These are phyloP conservation scores for Pseudogymnoascus sp. DNA, from an alignment of 2,329 filamentous ascomycete species.

Conservation along the genomic window DNA sequence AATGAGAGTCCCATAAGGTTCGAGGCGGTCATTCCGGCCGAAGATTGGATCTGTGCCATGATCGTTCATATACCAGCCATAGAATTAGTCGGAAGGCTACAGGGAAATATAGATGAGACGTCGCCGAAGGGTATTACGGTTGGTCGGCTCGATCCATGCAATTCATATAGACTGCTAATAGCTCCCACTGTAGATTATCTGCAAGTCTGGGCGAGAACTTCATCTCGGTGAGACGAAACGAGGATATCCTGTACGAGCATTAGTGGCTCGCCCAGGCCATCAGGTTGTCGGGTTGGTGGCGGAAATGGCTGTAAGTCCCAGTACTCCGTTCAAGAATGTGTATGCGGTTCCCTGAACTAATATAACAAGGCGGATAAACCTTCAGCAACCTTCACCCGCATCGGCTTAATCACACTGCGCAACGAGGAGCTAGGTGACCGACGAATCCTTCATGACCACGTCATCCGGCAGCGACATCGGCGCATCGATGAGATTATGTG, in stretches of 20 bases:
- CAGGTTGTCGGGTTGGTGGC: conserved; percentile 3
- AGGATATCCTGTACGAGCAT: conserved; percentile 1
- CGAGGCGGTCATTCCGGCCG: background rate
- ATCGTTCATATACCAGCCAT: conserved; percentile 9
- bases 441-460: background rate
- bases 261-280: background rate
- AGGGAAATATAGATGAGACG: background rate
- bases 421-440: background rate
- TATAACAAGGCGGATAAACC: background rate
- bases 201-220: conserved; percentile 2
- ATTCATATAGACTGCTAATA: background rate
- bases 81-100: background rate
- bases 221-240: conserved; percentile 6
- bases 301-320: conserved; percentile 9
- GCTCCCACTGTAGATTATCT: background rate
- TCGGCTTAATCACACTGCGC: conserved; percentile 8
- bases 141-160: background rate
- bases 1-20: background rate
- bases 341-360: background rate
- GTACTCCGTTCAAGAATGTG: background rate
- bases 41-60: conserved; percentile 9
- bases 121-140: conserved; percentile 7
- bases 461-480: background rate
- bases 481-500: conserved; percentile 5
- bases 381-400: background rate